phyloP scores from a whole-genome alignment of 345 rosid species.

The Gossypium raimondii region DNA sequence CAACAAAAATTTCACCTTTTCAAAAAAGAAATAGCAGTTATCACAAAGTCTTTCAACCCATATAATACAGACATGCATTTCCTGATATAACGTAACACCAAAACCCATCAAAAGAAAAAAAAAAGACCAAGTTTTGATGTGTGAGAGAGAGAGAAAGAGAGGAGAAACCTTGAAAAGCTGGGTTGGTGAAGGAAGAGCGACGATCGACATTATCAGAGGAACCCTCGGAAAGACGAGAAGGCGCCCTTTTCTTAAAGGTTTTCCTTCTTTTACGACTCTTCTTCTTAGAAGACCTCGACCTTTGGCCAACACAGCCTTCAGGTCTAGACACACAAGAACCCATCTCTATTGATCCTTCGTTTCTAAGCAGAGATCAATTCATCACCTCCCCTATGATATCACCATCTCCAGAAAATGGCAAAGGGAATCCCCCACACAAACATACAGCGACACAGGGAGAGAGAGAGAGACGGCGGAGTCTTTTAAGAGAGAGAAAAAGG shows the following conservation, averaged over 20 bases:
- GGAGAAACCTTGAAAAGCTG: slow-evolving; percentile 51
- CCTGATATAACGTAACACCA: not conserved
- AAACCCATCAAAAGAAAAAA: not conserved
- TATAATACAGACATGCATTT: slow-evolving; percentile 17
- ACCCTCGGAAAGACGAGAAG: slow-evolving; percentile 45
- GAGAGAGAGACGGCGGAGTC: not conserved
- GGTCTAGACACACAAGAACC: slow-evolving; percentile 84
- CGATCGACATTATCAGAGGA: slow-evolving; percentile 45
- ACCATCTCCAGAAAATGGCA: not conserved
- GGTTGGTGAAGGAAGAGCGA: slow-evolving; percentile 47
- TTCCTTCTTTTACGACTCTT: slow-evolving; percentile 46
- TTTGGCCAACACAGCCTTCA: slow-evolving; percentile 56
- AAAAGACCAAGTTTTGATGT: not conserved
- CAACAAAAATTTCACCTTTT: not conserved
- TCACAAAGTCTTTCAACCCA: not conserved
- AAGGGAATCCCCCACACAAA: not conserved
- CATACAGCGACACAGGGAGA: not conserved
- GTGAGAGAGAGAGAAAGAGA: not conserved
- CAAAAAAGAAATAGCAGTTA: not conserved
- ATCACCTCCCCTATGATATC: not conserved
- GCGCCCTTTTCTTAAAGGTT: slow-evolving; percentile 28
- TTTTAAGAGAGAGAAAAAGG: not conserved
- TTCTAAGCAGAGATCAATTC: slow-evolving; percentile 3
- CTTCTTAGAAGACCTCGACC: slow-evolving; percentile 51
- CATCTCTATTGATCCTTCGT: slow-evolving; percentile 24